Evolutionary conservation across 257 asterid genomes (phyloP).

Genomic region (Hygrophila difformis): DNA sequence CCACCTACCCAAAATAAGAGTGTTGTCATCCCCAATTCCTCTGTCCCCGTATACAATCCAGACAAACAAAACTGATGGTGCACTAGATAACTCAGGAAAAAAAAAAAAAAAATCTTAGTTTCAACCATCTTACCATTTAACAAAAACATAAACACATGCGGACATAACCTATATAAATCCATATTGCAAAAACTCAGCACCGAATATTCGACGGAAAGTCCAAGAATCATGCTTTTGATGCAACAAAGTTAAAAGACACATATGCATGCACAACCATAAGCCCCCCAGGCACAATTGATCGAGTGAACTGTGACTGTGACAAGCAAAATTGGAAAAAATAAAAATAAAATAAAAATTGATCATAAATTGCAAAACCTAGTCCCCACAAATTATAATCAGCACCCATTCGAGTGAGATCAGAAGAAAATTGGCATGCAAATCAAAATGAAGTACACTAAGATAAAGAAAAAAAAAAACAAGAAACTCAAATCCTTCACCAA

Average conservation of each 20-base stretch:
- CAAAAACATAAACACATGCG: background rate
- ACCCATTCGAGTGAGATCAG: conserved; percentile 12
- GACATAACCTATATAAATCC: background rate
- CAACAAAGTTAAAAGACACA: background rate
- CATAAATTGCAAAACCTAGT: background rate
- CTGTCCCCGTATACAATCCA: background rate
- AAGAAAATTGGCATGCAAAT: conserved; percentile 15
- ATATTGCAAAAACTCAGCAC: background rate
- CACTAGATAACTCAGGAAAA: conserved; percentile 3
- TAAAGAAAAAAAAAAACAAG: conserved; percentile 6
- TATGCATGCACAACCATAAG: conserved; percentile 9
- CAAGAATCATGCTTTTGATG: background rate
- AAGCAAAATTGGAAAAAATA: no score
- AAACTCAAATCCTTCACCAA: background rate
- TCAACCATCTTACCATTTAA: background rate
- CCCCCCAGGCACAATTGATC: no score
- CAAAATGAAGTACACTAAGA: background rate
- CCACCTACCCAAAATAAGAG: background rate
- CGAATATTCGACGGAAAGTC: conserved; percentile 5
- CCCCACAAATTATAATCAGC: no score
- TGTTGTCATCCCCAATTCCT: conserved; percentile 9
- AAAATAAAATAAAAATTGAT: background rate
- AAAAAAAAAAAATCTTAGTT: background rate
- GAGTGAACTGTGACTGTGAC: no score
- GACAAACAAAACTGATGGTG: conserved; percentile 20